phyloP scores from a whole-genome alignment of 805 yeast genomes.

The Zygoascus ofunaensis region DNA sequence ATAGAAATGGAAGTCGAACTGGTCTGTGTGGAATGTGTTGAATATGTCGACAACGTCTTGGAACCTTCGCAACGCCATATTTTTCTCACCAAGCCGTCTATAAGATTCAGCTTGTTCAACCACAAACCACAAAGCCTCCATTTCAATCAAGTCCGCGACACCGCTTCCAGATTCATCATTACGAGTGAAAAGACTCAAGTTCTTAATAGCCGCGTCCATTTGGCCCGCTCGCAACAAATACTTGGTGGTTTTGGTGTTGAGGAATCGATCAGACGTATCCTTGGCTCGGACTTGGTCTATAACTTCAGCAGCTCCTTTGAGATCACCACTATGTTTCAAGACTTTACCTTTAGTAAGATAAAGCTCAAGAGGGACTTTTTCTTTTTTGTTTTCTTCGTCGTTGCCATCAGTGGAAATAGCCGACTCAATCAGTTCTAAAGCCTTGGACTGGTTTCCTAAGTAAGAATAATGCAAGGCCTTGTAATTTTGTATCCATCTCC shows the following conservation, averaged over 20 bases:
- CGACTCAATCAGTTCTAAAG: conserved; percentile 47
- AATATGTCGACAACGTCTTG: conserved; percentile 57
- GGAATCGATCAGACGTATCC: conserved; percentile 84
- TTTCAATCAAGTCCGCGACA: conserved; percentile 70
- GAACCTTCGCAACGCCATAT: conserved; percentile 75
- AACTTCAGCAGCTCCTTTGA: conserved; percentile 49
- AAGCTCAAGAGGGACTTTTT: conserved; percentile 80
- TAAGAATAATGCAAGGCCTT: conserved; percentile 69
- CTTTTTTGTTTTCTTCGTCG: conserved; percentile 36
- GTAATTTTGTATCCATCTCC: conserved; percentile 65
- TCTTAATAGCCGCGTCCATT: conserved; percentile 62
- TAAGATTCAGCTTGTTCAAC: conserved; percentile 80
- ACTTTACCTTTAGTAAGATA: conserved; percentile 74
- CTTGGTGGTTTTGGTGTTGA: conserved; percentile 80
- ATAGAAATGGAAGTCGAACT: conserved; percentile 89
- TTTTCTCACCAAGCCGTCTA: conserved; percentile 50
- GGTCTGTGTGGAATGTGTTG: conserved; percentile 68
- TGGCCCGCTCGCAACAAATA: conserved; percentile 70
- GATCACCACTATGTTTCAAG: conserved; percentile 59
- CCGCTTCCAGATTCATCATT: conserved; percentile 79
- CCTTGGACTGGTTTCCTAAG: conserved; percentile 43
- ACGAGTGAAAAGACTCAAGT: conserved; percentile 73
- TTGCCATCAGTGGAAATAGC: conserved; percentile 43
- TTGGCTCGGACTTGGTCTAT: conserved; percentile 64
- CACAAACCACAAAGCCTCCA: conserved; percentile 90